Percentiles rank a stretch among this genome's conserved stretches.
Evolutionary conservation across 768 basidiomycete species (phyloP).

Genomic region (Hypholoma fasciculare): DNA sequence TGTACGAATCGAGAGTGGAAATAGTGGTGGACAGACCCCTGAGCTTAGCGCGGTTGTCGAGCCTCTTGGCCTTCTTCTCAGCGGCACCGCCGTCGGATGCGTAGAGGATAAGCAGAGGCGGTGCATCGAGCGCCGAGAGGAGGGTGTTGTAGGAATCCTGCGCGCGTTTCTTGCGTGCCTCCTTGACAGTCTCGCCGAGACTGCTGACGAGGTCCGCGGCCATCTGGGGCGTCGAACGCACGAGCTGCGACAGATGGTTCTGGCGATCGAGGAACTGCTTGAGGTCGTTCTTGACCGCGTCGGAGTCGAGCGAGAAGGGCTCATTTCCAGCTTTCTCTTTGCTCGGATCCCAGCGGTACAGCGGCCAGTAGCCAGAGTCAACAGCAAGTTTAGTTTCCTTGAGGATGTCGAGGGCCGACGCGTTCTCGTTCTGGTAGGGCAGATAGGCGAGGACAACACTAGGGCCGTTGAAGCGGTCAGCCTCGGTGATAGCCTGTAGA

Average conservation of each 20-base stretch:
- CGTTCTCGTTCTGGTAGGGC: conserved; percentile 78
- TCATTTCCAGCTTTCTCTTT: conserved; percentile 76
- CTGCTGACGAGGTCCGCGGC: conserved; percentile 82
- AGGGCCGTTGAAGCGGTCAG: conserved; percentile 87
- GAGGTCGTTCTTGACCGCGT: conserved; percentile 91
- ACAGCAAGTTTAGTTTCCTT: conserved; percentile 98
- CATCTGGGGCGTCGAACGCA: conserved; percentile 76
- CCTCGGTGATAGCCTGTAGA: conserved; percentile 87
- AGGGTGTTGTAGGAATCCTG: conserved; percentile 84
- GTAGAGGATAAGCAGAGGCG: conserved; percentile 87
- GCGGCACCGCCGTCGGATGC: conserved; percentile 94
- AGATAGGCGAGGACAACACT: conserved; percentile 93
- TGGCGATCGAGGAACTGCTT: conserved; percentile 93
- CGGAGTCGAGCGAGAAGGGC: conserved; percentile 91
- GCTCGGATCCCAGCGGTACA: conserved; percentile 96
- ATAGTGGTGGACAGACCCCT: conserved; percentile 79
- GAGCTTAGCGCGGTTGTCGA: conserved; percentile 79
- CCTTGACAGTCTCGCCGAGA: conserved; percentile 81
- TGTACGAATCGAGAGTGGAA: conserved; percentile 78
- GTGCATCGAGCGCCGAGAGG: conserved; percentile 81
- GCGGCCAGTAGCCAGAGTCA: conserved; percentile 95
- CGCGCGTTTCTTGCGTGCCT: conserved; percentile 79
- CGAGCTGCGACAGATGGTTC: conserved; percentile 94
- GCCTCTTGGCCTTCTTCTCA: conserved; percentile 94
- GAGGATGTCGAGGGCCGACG: conserved; percentile 84